Base-by-base conservation (phyloP, 148 eudicot species). In the Vaccinium darrowii region DNA sequence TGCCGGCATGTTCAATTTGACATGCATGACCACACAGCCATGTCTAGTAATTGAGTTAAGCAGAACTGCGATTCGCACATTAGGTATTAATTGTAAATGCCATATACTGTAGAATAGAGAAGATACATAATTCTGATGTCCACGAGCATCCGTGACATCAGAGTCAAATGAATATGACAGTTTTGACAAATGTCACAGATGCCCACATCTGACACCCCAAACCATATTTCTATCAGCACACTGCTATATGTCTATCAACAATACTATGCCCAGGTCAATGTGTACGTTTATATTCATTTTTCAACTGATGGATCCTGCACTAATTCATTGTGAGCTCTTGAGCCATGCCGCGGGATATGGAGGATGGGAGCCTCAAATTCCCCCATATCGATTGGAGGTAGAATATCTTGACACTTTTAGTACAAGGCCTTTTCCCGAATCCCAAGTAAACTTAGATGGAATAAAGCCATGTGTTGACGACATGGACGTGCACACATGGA, bases 301-400 rank as follows among this genome's bases (percentile, higher is more conserved):
- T 30, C 21, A 18, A 15, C 62, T 53, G 19, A 79, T 77, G 80
- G 80, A 77, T 77, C 58, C 81, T 52, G 81, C 49, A 79, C 27
- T 27, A 79, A 21, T 27, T 57, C 8, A 67, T 13, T 67, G 36
- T 67, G 36, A 25, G 36, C 36, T 67, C 36, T 27, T 25, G 16
- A 27, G 73, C 73, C 15, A 19, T 25, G 36, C 36, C 8, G 7
- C 11, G 15, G 15, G 25, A 67, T 27, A 67, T 67, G 73, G 73
- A 4, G 15, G 39, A 25, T 67, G 16, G 73, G 73, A 67, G 15
- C 18, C 73, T 67, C 73, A 67, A 23, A 65, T 25, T 65, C 14
- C 33, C 74, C 15, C 0, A 73, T 13, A 73, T 73, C 8, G 23
- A 8, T 15, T 73, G 77, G 11, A 73, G 18, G 50, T 50, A 18